Evolutionary conservation across 208 protist genomes (phyloP).

Genomic region (Herpetomonas tarakana): DNA sequence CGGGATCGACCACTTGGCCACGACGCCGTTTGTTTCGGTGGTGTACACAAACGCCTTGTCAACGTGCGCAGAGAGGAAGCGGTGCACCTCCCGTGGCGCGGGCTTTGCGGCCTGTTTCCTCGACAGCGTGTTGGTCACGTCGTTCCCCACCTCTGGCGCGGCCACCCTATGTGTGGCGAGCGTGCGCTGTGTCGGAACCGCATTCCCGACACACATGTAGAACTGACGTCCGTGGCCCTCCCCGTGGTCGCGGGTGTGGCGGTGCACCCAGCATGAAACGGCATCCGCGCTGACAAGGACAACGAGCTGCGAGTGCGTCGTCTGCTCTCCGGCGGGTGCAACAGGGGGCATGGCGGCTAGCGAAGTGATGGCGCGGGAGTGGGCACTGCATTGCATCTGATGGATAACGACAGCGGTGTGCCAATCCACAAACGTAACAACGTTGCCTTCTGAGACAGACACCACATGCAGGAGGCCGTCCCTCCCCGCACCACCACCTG

Average conservation of each 20-base stretch:
- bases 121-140: background rate
- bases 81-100: conserved; percentile 3
- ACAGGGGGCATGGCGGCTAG: background rate
- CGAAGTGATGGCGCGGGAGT: conserved; percentile 4
- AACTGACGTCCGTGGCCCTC: conserved; percentile 1
- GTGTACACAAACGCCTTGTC: conserved; percentile 14
- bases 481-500: conserved; percentile 12
- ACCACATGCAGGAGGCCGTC: conserved; percentile 26
- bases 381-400: conserved; percentile 18
- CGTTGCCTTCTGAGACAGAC: conserved; percentile 15
- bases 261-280: conserved; percentile 36
- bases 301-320: conserved; percentile 6
- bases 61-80: conserved; percentile 22
- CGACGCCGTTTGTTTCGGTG: conserved; percentile 31
- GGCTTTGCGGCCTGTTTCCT: background rate
- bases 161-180: background rate
- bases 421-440: conserved; percentile 44
- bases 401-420: conserved; percentile 29
- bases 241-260: background rate
- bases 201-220: conserved; percentile 27
- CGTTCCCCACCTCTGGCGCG: background rate
- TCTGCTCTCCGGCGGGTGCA: background rate
- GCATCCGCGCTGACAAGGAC: conserved; percentile 34
- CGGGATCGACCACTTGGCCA: conserved; percentile 23
- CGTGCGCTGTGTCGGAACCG: conserved; percentile 2